phyloP scores from a whole-genome alignment of 768 basidiomycete genomes.

The Leccinellum rugosiceps region DNA sequence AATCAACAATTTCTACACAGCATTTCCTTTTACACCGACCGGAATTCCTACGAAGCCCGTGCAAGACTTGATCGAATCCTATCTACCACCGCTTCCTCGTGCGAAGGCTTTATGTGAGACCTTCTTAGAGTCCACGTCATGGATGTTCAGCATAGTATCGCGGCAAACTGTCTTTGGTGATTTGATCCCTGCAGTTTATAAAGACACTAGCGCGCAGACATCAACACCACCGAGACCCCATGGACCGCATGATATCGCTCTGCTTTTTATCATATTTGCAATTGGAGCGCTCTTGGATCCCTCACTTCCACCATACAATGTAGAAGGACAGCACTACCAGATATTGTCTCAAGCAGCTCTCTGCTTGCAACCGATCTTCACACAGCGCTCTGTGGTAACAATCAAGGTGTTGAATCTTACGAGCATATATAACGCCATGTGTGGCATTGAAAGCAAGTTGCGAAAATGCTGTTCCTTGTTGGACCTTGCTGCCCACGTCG shows the following conservation, averaged over 20 bases:
- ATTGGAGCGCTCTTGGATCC: constrained; percentile 50
- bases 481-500: constrained; percentile 47
- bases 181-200: constrained; percentile 46
- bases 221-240: constrained; percentile 20
- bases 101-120: constrained; percentile 44
- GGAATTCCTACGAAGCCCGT: constrained; percentile 34
- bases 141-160: constrained; percentile 50
- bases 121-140: constrained; percentile 47
- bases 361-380: constrained; percentile 43
- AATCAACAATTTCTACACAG: constrained; percentile 40
- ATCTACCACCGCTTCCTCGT: constrained; percentile 42
- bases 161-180: constrained; percentile 43
- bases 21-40: constrained; percentile 45
- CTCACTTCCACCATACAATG: constrained; percentile 42
- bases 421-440: constrained; percentile 54
- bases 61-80: constrained; percentile 41
- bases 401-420: constrained; percentile 50
- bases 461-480: constrained; percentile 46
- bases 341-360: constrained; percentile 45
- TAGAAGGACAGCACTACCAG: constrained; percentile 54
- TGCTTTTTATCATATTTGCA: constrained; percentile 45
- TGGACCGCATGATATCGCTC: constrained; percentile 49
- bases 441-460: constrained; percentile 48
- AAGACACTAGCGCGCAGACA: not conserved
- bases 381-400: constrained; percentile 44